Base-by-base conservation (phyloP, 495 filamentous ascomycete species). In the Aspergillus carlsbadensis region DNA sequence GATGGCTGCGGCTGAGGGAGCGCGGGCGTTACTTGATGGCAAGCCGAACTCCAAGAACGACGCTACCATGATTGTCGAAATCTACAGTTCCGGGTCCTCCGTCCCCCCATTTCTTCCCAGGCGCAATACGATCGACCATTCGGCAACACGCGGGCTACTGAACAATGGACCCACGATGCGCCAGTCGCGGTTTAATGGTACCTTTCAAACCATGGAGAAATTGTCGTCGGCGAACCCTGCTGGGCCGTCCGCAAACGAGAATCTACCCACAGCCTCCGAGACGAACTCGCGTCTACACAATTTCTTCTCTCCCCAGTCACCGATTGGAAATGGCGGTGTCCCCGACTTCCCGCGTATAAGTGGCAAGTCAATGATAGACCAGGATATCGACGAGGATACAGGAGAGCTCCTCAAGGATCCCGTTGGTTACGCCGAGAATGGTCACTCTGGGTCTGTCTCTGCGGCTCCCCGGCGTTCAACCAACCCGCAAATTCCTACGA, bases 341-440 rank as follows among this genome's bases (percentile, higher is more conserved):
- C 75, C 79, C 41, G 87, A 90, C 52, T 80, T 84, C 22, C 82
- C 83, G 17, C 84, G 89, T 48, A 79, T 89, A 44, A 84, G 85
- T 14, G 89, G 92, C 52, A 96, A 93, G 70, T 84, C 86, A 2
- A 81, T 95, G 51, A 96, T 96, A 61, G 91, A 89, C 62, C 85
- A 91, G 64, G 90, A 95, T 64, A 79, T 83, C 8, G 90, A 91
- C 47, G 91, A 96, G 60, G 92, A 96, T 64, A 92, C 90, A 0
- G 87, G 87, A 6, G 87, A 92, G 64, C 73, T 96, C 10, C 77
- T 96, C 10, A 90, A 91, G 52, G 88, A 96, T 65, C 87, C 91
- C 1, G 82, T 94, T 33, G 89, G 86, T 0, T 96, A 90, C 69
- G 91, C 88, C 4, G 87, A 91, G 55, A 92, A 87, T 63, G 90